Percentiles rank a stretch among this genome's conserved stretches.
These are phyloP conservation scores for Pyrenochaeta sp. DNA, from an alignment of 2,329 filamentous ascomycete genomes.

Conservation along the genomic window DNA sequence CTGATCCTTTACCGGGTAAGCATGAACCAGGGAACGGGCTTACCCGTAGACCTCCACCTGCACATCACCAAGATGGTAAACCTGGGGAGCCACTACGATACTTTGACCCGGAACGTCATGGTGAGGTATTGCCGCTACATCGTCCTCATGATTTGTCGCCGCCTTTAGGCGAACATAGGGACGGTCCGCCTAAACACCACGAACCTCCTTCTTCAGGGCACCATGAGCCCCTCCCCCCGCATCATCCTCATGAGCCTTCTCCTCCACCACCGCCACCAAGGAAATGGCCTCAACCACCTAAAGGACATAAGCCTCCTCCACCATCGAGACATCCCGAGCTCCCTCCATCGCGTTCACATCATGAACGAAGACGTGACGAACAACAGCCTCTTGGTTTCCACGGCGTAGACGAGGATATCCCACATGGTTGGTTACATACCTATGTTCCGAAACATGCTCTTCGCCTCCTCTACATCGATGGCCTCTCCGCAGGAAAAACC, in stretches of 20 bases:
- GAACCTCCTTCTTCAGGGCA: too few species aligned
- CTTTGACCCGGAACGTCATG: not conserved
- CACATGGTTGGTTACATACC: slow-evolving; percentile 68
- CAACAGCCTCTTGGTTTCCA: slow-evolving; percentile 10
- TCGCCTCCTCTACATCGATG: slow-evolving; percentile 72
- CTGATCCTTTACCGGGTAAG: not conserved
- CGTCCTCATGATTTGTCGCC: slow-evolving; percentile 5
- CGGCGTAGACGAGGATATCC: not conserved
- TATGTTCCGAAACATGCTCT: slow-evolving; percentile 67
- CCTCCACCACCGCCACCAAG: slow-evolving; percentile 14
- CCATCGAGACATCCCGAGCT: not conserved
- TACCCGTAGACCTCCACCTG: not conserved
- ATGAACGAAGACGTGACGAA: slow-evolving; percentile 1
- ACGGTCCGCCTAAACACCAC: slow-evolving; percentile 2
- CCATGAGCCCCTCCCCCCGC: too few species aligned
- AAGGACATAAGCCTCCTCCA: not conserved
- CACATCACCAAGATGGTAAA: not conserved
- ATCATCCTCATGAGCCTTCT: slow-evolving; percentile 5
- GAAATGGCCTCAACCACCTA: slow-evolving; percentile 20
- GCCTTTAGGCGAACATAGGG: not conserved
- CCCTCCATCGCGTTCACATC: not conserved
- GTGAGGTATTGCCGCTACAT: slow-evolving; percentile 1
- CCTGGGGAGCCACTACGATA: not conserved
- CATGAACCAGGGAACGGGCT: not conserved
- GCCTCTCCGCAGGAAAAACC: slow-evolving; percentile 72